Percentiles rank a stretch among this genome's conserved stretches.
phyloP scores from a whole-genome alignment of 2,329 filamentous ascomycete species.

The Microsporum audouinii region DNA sequence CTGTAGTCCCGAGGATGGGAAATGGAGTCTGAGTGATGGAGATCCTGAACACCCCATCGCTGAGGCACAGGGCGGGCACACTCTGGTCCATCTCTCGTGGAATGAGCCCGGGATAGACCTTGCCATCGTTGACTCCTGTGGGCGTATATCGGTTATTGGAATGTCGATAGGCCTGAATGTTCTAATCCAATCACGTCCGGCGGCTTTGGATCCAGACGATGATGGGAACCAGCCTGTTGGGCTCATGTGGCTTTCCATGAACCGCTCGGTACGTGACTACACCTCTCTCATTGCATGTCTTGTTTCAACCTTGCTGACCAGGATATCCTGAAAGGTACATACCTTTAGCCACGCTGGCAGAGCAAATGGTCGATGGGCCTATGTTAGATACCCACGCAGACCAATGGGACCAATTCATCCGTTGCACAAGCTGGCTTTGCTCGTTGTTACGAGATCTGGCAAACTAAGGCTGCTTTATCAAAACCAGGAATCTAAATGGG shows the following conservation, averaged over 20 bases:
- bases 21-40: conserved; percentile 67
- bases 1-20: conserved; percentile 55
- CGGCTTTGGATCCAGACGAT: conserved; percentile 57
- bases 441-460: conserved; percentile 66
- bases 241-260: conserved; percentile 66
- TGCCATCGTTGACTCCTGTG: conserved; percentile 68
- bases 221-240: conserved; percentile 71
- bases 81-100: conserved; percentile 73
- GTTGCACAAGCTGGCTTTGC: conserved; percentile 56
- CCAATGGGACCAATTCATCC: conserved; percentile 60
- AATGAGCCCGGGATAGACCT: conserved; percentile 66
- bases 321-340: conserved; percentile 23
- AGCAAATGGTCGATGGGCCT: conserved; percentile 53
- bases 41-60: conserved; percentile 51
- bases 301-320: conserved; percentile 8
- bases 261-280: conserved; percentile 35
- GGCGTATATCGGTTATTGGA: conserved; percentile 62
- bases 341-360: conserved; percentile 51
- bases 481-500: conserved; percentile 59
- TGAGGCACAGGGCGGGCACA: conserved; percentile 50
- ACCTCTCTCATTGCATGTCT: neutral
- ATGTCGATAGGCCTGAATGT: conserved; percentile 64
- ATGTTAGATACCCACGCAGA: conserved; percentile 54
- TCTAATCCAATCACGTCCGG: conserved; percentile 50
- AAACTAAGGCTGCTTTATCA: conserved; percentile 65